Evolutionary conservation across 2,329 filamentous ascomycete species (phyloP).

Genomic region (Raffaelea albimanens): DNA sequence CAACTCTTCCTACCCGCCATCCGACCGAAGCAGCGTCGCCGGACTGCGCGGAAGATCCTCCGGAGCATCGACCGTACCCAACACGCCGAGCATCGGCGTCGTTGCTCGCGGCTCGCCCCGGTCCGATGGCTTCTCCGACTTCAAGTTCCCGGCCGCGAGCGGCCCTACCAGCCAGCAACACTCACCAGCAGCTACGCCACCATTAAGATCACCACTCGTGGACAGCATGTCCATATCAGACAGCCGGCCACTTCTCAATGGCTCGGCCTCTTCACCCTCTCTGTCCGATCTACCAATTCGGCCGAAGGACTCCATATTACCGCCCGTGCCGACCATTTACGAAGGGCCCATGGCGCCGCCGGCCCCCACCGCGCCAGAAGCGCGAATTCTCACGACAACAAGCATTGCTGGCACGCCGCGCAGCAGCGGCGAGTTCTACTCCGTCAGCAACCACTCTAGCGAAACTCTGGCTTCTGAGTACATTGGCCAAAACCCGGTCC

Average conservation of each 20-base stretch:
- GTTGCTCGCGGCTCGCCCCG: constrained; percentile 27
- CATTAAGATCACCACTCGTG: background rate
- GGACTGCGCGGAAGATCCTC: constrained; percentile 23
- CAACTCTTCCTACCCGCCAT: constrained; percentile 44
- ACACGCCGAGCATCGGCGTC: constrained; percentile 29
- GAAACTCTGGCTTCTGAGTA: constrained; percentile 92
- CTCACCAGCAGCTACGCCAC: constrained; percentile 22
- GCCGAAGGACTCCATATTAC: background rate
- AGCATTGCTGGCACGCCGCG: constrained; percentile 73
- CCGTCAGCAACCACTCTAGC: constrained; percentile 86
- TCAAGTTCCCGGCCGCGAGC: constrained; percentile 43
- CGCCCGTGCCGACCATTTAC: constrained; percentile 35
- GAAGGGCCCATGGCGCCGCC: constrained; percentile 30
- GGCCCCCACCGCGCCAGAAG: constrained; percentile 38
- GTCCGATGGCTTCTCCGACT: constrained; percentile 40
- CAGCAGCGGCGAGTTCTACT: constrained; percentile 92
- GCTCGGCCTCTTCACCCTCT: no score
- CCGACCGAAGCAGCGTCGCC: constrained; percentile 20
- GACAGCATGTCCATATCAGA: no score
- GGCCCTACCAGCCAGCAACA: constrained; percentile 23
- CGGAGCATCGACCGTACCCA: constrained; percentile 33
- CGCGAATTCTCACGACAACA: constrained; percentile 66
- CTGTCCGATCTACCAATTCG: no score
- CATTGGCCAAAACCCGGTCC: constrained; percentile 30
- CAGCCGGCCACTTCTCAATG: no score